phyloP scores from a whole-genome alignment of 2,329 filamentous ascomycete species.

The Tolypocladium tundrense region DNA sequence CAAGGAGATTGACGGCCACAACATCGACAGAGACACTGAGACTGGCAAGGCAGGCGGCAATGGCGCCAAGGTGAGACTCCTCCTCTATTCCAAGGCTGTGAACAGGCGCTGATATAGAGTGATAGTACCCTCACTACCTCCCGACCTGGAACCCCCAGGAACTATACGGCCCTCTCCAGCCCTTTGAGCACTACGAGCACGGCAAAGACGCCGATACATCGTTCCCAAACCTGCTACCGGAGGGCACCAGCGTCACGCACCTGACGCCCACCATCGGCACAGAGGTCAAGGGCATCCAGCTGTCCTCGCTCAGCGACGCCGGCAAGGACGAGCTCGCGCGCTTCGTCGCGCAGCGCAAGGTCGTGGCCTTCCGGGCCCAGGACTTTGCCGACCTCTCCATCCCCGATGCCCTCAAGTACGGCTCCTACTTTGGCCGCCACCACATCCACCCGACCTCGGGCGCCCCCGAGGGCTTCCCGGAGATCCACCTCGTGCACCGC shows the following conservation, averaged over 20 bases:
- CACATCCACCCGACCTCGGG: conserved; percentile 76
- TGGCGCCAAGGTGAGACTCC: conserved; percentile 15
- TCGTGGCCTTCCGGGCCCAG: conserved; percentile 68
- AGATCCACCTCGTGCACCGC: conserved; percentile 71
- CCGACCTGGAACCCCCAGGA: conserved; percentile 59
- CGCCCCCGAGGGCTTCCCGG: conserved; percentile 60
- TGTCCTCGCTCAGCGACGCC: conserved; percentile 55
- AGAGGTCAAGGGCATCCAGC: conserved; percentile 60
- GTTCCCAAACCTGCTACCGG: conserved; percentile 57
- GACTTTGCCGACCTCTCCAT: conserved; percentile 64
- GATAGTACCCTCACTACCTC: conserved; percentile 57
- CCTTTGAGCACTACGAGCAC: conserved; percentile 65
- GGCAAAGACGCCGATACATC: conserved; percentile 62
- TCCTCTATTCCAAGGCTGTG: not conserved
- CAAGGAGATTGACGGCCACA: conserved; percentile 18
- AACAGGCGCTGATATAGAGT: conserved; percentile 11
- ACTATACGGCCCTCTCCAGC: conserved; percentile 54
- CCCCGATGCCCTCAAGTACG: conserved; percentile 56
- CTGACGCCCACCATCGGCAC: conserved; percentile 66
- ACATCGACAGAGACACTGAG: conserved; percentile 16
- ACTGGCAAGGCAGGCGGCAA: conserved; percentile 15
- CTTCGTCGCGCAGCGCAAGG: conserved; percentile 66
- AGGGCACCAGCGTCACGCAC: conserved; percentile 41
- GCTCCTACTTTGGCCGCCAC: conserved; percentile 67
- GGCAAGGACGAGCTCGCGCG: conserved; percentile 70